Conservation (phyloP, 2,329 filamentous ascomycete genomes). For the Epichloe brachyelytri region DNA sequence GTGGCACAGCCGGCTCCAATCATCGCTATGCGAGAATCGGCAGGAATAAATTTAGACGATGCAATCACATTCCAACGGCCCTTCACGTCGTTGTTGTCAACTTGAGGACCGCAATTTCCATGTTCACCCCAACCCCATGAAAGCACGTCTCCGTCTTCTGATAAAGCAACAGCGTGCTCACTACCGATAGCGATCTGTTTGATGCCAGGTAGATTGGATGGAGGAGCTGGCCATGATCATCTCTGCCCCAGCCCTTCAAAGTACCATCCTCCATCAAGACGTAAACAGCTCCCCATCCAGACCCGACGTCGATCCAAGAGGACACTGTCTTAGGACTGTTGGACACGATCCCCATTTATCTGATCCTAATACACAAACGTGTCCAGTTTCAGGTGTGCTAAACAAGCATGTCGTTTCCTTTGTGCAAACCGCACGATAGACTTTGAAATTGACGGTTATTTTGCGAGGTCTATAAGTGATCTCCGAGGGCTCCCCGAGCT, state of each 20-base stretch:
- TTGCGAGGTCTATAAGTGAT: conserved; percentile 47
- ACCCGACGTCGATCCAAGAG: conserved; percentile 55
- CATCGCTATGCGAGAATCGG: conserved; percentile 37
- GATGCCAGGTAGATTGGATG: conserved; percentile 44
- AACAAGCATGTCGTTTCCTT: conserved; percentile 75
- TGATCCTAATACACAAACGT: conserved; percentile 55
- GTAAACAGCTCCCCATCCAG: conserved; percentile 75
- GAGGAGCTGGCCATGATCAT: conserved; percentile 75
- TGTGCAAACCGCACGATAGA: conserved; percentile 58
- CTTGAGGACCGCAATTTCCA: conserved; percentile 75
- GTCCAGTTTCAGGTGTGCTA: conserved; percentile 38
- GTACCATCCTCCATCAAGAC: conserved; percentile 48
- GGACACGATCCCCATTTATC: conserved; percentile 58
- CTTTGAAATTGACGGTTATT: conserved; percentile 50
- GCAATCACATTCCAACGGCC: conserved; percentile 56
- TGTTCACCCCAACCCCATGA: conserved; percentile 98
- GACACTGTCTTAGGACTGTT: conserved; percentile 38
- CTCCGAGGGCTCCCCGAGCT: conserved; percentile 51
- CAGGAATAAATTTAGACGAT: conserved; percentile 39
- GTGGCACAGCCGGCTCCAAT: conserved; percentile 86
- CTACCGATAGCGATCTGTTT: conserved; percentile 66
- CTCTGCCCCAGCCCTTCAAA: conserved; percentile 64
- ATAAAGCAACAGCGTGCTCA: conserved; percentile 73
- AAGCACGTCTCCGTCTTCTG: conserved; percentile 51
- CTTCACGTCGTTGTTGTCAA: conserved; percentile 52